Evolutionary conservation across 2,329 filamentous ascomycete genomes (phyloP), one percentile per base, ranked within the genome.

Genomic region (Colletotrichum theobromicola): DNA sequence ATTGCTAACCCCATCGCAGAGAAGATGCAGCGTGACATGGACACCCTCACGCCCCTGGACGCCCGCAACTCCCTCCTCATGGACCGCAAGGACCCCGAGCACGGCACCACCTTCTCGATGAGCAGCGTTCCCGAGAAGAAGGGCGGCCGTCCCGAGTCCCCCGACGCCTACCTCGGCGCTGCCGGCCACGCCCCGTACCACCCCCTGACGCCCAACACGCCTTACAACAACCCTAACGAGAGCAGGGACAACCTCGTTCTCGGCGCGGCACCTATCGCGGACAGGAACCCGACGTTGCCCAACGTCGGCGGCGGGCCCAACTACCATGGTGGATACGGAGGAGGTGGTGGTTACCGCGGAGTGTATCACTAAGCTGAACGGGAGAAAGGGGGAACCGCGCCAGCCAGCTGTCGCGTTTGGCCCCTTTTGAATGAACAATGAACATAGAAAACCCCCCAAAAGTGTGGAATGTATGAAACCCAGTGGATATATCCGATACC

Each of bases 51-150:
- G 2, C 94, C 95, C 7, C 90, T 98, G 50, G 94, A 97, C 80
- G 94, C 95, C 2, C 94, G 94, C 81, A 96, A 96, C 87, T 96
- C 94, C 15, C 91, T 98, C 24, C 92, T 98, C 73, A 92, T 95
- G 83, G 91, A 93, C 67, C 90, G 84, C 53, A 76, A 77, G 64
- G 64, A 72, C 26, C 71, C 78, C 55, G 83, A 85, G 76, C 80
- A 81, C 50, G 77, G 81, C 37, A 85, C 85, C 35, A 85, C 85
- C 73, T 87, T 88, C 77, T 83, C 88, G 58, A 79, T 88, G 71
- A 82, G 85, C 66, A 81, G 70, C 58, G 73, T 75, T 10, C 65
- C 73, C 34, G 83, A 86, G 66, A 82, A 83, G 68, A 82, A 67
- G 70, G 69, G 70, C 62, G 32, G 70, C 67, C 82, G 80, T n/a